Base-by-base conservation (phyloP, 345 rosid genomes). In the Sonneratia caseolaris region DNA sequence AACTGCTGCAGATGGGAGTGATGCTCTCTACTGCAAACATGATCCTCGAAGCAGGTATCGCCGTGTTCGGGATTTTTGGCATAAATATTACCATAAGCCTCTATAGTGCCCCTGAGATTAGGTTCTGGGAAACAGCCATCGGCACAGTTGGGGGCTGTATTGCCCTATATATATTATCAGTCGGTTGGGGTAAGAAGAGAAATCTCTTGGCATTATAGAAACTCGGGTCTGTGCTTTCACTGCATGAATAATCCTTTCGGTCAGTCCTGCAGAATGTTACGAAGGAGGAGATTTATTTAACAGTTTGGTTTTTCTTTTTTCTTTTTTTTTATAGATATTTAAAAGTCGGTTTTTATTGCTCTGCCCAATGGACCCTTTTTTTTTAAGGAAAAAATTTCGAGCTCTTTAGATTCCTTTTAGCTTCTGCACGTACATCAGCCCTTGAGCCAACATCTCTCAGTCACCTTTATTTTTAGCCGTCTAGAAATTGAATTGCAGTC, bases 1-100 rank as follows among this genome's bases (percentile, higher is more conserved):
- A 81, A 72, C 73, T 86, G 48, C 80, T 81, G 36, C 81, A 81
- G 71, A 86, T 86, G 88, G 88, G 86, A 61, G 85, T 84, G 75
- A 74, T 81, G 84, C 82, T 84, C 13, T 68, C 81, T 37, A 74
- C 81, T n/a, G 79, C 84, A 15, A 84, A 74, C 76, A 74, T 86
- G 82, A 79, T 86, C n/a, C 18, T 82, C 10, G 83, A 77, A 66
- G 81, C 82, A 7, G 89, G 84, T 7, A 82, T 82, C 66, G 86
- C 76, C 35, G 85, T 82, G 49, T 85, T 80, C 0, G 87, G 85
- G 35, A 11, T 83, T 37, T 83, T 86, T 13, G 87, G 89, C 37
- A 86, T 86, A 85, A 86, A 83, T 81, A 83, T 86, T 42, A 19
- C 36, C 5, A 81, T 80, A 10, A 1, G 36, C 14, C 80, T 85